Evolutionary conservation across 2,329 filamentous ascomycete species (phyloP).

Genomic region (Sclerotinia borealis): DNA sequence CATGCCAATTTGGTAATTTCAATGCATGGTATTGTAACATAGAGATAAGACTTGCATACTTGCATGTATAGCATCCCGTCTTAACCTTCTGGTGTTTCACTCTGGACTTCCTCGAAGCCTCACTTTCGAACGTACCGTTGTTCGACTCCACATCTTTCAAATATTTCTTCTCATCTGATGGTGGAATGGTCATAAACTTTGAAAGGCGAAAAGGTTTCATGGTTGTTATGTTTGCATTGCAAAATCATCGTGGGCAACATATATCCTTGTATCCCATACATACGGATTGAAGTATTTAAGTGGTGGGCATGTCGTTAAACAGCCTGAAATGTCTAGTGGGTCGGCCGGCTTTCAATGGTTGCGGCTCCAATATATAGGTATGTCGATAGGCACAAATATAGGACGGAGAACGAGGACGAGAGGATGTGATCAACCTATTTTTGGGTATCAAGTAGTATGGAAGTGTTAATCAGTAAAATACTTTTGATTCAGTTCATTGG

Average conservation of each 20-base stretch:
- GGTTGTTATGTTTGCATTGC: background rate
- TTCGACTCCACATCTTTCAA: background rate
- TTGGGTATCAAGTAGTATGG: too few species aligned
- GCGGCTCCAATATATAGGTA: background rate
- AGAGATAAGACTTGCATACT: constrained; percentile 4
- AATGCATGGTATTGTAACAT: background rate
- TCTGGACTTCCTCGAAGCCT: background rate
- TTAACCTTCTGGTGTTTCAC: constrained; percentile 9
- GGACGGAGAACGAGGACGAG: too few species aligned
- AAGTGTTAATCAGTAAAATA: background rate
- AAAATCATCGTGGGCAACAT: background rate
- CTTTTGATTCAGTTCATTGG: background rate
- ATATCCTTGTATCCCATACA: background rate
- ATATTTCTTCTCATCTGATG: background rate
- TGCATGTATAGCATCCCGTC: constrained; percentile 8
- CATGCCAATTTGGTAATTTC: background rate
- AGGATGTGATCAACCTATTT: too few species aligned
- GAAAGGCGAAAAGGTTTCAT: constrained; percentile 10
- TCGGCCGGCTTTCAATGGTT: background rate
- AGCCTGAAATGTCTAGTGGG: background rate
- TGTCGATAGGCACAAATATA: background rate
- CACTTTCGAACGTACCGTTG: background rate
- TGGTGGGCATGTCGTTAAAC: background rate
- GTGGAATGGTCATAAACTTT: background rate
- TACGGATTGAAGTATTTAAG: background rate